Evolutionary conservation across 2,329 filamentous ascomycete genomes (phyloP), one percentile per base, ranked within the genome.

Genomic region (Penicillium janthinellum): DNA sequence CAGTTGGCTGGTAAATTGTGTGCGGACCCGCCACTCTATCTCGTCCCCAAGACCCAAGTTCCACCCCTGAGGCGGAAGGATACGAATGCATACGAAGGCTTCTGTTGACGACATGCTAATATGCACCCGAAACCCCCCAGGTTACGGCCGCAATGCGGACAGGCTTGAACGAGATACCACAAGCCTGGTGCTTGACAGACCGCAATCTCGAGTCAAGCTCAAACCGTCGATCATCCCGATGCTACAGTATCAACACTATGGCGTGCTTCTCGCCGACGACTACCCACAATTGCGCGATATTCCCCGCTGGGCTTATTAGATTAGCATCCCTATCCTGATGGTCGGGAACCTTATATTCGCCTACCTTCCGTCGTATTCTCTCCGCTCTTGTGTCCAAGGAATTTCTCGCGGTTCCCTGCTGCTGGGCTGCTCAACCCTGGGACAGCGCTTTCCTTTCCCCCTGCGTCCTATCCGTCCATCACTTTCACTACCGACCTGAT

Each of bases 261-360:
- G 65, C 65, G 65, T 67, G 65, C 65, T 67, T 53, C 45, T 49
- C 52, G 52, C 42, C 59, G 59, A 56, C 34, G 41, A 56, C 53
- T 41, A 45, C 47, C 38, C 56, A 57, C 51, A 54, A 67, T 64
- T 57, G 60, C 65, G 64, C 62, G 57, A 66, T 63, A 28, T 20
- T 54, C 49, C 55, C 61, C 58, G 49, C 60, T 47, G 44, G 7
- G 44, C 7, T 45, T 31, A 14, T 47, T n/a, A 31, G n/a, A 31
- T 47, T 14, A 31, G 44, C 44, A 31, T 47, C 25, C n/a, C 7
- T n/a, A 31, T 11, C 8, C 25, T 47, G 44, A 31, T 15, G 8
- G 44, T 31, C 14, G 22, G 1, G 44, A 47, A 47, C 5, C 22
- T 47, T n/a, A 31, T 17, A 42, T 22, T 17, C n/a, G 38, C 11